Evolutionary conservation across 2,329 filamentous ascomycete genomes (phyloP), one percentile per base, ranked within the genome.

Genomic region (Magnaporthiopsis rhizophila): DNA sequence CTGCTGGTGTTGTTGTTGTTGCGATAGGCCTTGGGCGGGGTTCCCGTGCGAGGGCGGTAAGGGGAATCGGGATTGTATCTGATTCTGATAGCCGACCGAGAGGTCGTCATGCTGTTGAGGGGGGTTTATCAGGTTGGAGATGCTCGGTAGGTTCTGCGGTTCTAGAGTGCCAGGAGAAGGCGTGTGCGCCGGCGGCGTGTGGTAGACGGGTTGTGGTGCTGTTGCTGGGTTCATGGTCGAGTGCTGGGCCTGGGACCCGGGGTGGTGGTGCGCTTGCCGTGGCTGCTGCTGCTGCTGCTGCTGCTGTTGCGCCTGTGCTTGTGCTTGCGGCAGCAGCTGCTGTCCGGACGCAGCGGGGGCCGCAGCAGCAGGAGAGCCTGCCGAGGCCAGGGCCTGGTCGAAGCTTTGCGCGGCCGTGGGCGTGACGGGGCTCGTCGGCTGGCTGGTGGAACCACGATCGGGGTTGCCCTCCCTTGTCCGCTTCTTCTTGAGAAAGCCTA

Each of bases 401-500:
- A 83, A 84, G 66, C 77, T 79, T 76, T 78, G 83, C 67, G 79
- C 80, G 64, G 80, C 80, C 67, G 82, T 82, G 66, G 85, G 83
- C 66, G 86, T 87, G 71, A 86, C 79, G 66, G 86, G 84, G 72
- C 86, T 88, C 69, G 82, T 83, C 70, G 86, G 83, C 75, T 89
- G 84, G 74, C 84, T 89, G 69, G 83, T 82, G 72, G 87, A 82
- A 73, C 87, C 86, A 71, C 83, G 84, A 75, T 91, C 87, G 75
- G 86, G 83, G 75, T 88, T 86, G 74, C 87, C 90, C 82, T 97
- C 92, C 86, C 92, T 96, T 80, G 92, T 96, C 86, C 92, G 89
- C 86, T 96, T 97, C 86, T 97, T 98, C 86, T 97, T 97, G 76
- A 98, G 87, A 76, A 97, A 92, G 78, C 92, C 92, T 83, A 97